Base-by-base conservation (phyloP, 2,329 filamentous ascomycete species). In the Exutisphaerella laricina region DNA sequence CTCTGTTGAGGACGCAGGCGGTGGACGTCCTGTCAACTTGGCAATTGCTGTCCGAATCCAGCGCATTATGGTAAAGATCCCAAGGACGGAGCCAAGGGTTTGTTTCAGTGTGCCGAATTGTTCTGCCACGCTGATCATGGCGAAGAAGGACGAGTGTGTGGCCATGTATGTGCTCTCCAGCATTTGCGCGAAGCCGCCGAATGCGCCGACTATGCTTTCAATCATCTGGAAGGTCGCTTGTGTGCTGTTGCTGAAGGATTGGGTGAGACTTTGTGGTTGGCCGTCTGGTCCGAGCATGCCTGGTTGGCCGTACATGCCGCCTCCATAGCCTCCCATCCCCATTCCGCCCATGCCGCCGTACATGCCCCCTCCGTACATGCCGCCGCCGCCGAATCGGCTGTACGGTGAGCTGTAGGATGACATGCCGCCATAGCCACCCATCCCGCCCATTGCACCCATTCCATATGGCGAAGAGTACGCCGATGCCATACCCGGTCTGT, bases 111-210 rank as follows among this genome's bases (percentile, higher is more conserved):
- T 95, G 46, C 88, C 85, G 57, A 98, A 94, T 65, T 98, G 92
- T 65, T 98, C 94, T 37, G 92, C 92, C 28, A 98, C 94, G 6
- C 90, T 92, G 28, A 98, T 86, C 89, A 98, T 97, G 42, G 92
- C 92, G 60, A 97, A 98, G 68, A 98, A 98, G 41, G 88, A 95
- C 4, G 89, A 96, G 67, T 98, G 92, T 0, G 92, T 98, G 21
- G 94, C 92, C 94, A 98, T 98, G 60, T 96, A 98, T 8, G 92
- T 97, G 72, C 92, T 97, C 70, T 98, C 92, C 20, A 98, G 76
- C 92, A 98, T 98, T 71, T 98, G 92, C 9, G 94, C 88, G 63
- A 98, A 97, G 0, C 94, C 92, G 14, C 89, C 89, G 71, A 98
- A 98, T 2, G 92, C 89, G 17, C 88, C 87, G 10, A 98, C 92